phyloP scores from a whole-genome alignment of 179 eudicot genomes.

The Pouteria campechiana region DNA sequence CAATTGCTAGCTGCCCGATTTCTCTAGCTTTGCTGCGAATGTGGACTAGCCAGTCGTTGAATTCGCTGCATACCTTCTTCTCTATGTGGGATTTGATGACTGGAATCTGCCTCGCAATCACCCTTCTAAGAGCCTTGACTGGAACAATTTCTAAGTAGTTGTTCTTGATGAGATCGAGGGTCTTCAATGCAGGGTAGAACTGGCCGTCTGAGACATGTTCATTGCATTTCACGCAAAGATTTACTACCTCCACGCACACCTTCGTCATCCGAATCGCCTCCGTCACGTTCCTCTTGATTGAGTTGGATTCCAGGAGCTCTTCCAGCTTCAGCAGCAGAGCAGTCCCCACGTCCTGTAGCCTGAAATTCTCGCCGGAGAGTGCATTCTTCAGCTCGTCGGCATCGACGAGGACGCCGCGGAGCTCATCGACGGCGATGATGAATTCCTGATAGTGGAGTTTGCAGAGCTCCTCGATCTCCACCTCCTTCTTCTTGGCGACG shows the following conservation, averaged over 20 bases:
- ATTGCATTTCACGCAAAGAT: slow-evolving; percentile 79
- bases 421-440: slow-evolving; percentile 82
- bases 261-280: slow-evolving; percentile 78
- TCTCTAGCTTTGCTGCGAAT: slow-evolving; percentile 59
- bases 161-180: slow-evolving; percentile 72
- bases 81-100: slow-evolving; percentile 57
- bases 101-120: slow-evolving; percentile 58
- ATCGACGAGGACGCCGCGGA: slow-evolving; percentile 86
- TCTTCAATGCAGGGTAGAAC: slow-evolving; percentile 80
- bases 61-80: slow-evolving; percentile 62
- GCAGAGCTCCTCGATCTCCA: slow-evolving; percentile 88
- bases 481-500: slow-evolving; percentile 72
- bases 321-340: slow-evolving; percentile 67
- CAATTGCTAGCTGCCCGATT: slow-evolving; percentile 78
- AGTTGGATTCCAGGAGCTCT: slow-evolving; percentile 58
- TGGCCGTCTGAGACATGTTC: slow-evolving; percentile 58
- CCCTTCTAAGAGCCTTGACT: slow-evolving; percentile 38
- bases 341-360: slow-evolving; percentile 72
- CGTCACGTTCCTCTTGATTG: slow-evolving; percentile 58
- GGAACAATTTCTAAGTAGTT: slow-evolving; percentile 52
- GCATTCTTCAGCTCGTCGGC: slow-evolving; percentile 83
- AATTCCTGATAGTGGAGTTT: slow-evolving; percentile 83
- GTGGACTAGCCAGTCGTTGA: slow-evolving; percentile 88
- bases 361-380: slow-evolving; percentile 61
- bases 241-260: slow-evolving; percentile 51